Percentiles rank a stretch among this genome's conserved stretches.
phyloP scores from a whole-genome alignment of 2,329 filamentous ascomycete species.

The Hansfordia pulvinata region DNA sequence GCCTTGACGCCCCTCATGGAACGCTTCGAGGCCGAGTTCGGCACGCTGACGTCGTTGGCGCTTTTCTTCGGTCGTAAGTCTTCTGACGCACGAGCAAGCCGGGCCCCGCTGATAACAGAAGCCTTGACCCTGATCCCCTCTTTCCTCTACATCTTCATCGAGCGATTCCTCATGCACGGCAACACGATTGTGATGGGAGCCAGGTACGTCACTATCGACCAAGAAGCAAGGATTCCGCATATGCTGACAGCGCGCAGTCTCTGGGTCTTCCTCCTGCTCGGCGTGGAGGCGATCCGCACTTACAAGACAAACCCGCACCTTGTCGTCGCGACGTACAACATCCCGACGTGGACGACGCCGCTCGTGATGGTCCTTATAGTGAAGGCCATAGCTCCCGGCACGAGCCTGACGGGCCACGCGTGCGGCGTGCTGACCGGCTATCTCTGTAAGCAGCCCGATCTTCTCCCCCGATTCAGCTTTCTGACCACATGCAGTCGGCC shows the following conservation, averaged over 20 bases:
- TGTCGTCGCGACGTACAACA: conserved; percentile 44
- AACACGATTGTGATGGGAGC: conserved; percentile 71
- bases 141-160: conserved; percentile 64
- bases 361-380: conserved; percentile 64
- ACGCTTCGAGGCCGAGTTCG: conserved; percentile 84
- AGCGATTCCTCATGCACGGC: conserved; percentile 55
- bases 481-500: conserved; percentile 43
- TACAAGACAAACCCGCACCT: conserved; percentile 73
- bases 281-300: conserved; percentile 74
- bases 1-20: conserved; percentile 81
- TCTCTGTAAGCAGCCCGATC: conserved; percentile 47
- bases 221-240: background rate
- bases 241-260: conserved; percentile 39
- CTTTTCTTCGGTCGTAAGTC: conserved; percentile 82
- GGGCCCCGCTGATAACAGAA: conserved; percentile 17
- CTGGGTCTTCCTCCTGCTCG: conserved; percentile 84
- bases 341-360: conserved; percentile 88
- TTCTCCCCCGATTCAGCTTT: conserved; percentile 8
- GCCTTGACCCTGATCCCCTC: conserved; percentile 73
- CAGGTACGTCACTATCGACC: conserved; percentile 39
- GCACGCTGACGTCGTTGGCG: conserved; percentile 74
- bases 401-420: conserved; percentile 76
- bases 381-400: conserved; percentile 63
- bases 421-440: conserved; percentile 79
- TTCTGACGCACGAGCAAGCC: background rate